Evolutionary conservation across 352 stramenopile species (phyloP), one percentile per base, ranked within the genome.

Genomic region (Phytophthora fragariae): DNA sequence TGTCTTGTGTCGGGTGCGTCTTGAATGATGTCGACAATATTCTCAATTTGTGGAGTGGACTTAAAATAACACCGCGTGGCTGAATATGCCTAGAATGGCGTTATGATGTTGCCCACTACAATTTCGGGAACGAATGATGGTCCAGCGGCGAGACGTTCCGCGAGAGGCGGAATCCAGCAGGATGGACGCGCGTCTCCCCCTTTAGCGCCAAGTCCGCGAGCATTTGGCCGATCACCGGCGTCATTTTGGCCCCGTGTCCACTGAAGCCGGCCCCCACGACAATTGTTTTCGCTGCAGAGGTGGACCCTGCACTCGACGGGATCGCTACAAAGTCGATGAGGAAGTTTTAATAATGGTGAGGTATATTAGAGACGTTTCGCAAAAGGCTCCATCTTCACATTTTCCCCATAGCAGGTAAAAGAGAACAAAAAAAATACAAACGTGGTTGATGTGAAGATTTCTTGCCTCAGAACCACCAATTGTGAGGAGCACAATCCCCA

Each of bases 171-270:
- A 92, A 84, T 31, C 84, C 66, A 9, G 90, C 85, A 19, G 85
- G 81, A 29, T 75, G 57, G 56, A 86, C 66, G 50, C 66, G 50
- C 31, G 81, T 89, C 68, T 83, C 69, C 5, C 83, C 73, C 29
- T 80, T 64, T 41, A 93, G 54, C 57, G 85, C 88, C 29, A 95
- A 74, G 52, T 97, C 89, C 5, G 72, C 75, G 56, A 96, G 75
- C 59, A 94, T 93, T 73, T 93, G 78, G 41, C 90, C 90, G 49
- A 97, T 89, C 57, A 93, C 89, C 2, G 88, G 88, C 46, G 84
- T 91, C 87, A 96, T 94, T 64, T 97, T 97, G 21, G 90, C 91
- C 0, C 90, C 90, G 60, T 97, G 90, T 37, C 90, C 89, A 58
- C 85, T 95, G 61, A 96, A 92, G 2, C 89, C 88, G 39, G 90